Base-by-base conservation (phyloP, 768 basidiomycete genomes). In the Amanita brunnescens region DNA sequence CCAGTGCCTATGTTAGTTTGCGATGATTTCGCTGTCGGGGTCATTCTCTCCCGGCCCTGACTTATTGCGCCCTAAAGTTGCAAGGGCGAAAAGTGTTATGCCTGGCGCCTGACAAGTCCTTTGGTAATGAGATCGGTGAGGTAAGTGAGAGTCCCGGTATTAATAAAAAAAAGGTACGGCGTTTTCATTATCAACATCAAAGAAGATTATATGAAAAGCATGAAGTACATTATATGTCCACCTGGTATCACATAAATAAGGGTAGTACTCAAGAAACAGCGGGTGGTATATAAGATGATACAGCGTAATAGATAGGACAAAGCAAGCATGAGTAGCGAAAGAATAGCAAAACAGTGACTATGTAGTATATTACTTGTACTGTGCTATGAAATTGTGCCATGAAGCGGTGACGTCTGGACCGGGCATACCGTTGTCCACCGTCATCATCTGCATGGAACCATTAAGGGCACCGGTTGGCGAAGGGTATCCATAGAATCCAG, bases 341-440 rank as follows among this genome's bases (percentile, higher is more conserved):
- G 26, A 35, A 24, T 7, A n/a, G 43, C 16, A 46, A 26, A 9
- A 39, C 32, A 56, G 24, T 43, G 41, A 10, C 33, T 32, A 40
- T n/a, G 24, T 30, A 18, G n/a, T n/a, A 20, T 21, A 13, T 59
- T 57, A 58, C 54, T 70, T 73, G 57, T 70, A 77, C 53, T 74
- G 75, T 13, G 72, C 65, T 59, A 73, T 62, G 43, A 77, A 70
- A 55, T 72, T 75, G 39, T 73, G 70, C 76, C 76, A 78, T 10
- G 74, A 69, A 47, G 72, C 71, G 49, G 63, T 62, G 30, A 71
- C 53, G 53, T 73, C 72, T 23, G 67, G 64, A 23, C 64, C 59
- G 29, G 67, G 63, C n/a, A 65, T 55, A 67, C 54, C 26, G 68
- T 65, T 2, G 58, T 56, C 20, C 64, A 61, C 20, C 62, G 57